A percentile compares a stretch with the other conserved stretches of the same genome.
phyloP scores from a whole-genome alignment of 257 asterid species.

The Mentha longifolia region DNA sequence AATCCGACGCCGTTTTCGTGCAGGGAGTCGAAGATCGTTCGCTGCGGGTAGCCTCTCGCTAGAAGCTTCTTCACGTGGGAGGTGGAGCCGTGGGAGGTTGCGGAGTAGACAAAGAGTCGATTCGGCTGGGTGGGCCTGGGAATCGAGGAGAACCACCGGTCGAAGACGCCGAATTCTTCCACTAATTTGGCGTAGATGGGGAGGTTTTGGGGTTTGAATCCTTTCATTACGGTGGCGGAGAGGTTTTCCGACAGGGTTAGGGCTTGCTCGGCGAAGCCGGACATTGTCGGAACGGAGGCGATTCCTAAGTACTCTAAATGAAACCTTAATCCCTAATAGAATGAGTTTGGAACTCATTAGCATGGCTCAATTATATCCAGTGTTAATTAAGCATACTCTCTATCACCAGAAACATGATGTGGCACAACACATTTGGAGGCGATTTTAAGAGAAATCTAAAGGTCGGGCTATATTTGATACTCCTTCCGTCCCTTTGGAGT shows the following conservation, averaged over 20 bases:
- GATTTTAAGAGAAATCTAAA: too few relatives aligned
- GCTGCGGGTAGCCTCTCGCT: conserved; percentile 69
- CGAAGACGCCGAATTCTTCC: conserved; percentile 64
- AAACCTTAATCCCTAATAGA: conserved; percentile 73
- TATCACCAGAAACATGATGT: too few relatives aligned
- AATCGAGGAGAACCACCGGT: conserved; percentile 74
- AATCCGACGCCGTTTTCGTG: conserved; percentile 59
- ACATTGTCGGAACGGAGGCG: conserved; percentile 62
- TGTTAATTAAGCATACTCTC: too few relatives aligned
- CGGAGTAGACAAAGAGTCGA: conserved; percentile 71
- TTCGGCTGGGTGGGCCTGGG: conserved; percentile 95
- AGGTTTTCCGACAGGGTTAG: conserved; percentile 45
- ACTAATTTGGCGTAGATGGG: conserved; percentile 58
- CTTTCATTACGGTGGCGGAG: conserved; percentile 73
- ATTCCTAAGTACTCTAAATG: conserved; percentile 73
- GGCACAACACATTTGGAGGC: too few relatives aligned
- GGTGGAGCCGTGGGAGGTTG: conserved; percentile 85
- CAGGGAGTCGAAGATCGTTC: conserved; percentile 70
- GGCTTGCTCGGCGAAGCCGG: conserved; percentile 90
- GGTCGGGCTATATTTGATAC: background rate
- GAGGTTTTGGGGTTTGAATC: conserved; percentile 63
- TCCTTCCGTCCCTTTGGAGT: too few relatives aligned
- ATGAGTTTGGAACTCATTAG: background rate
- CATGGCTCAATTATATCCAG: background rate
- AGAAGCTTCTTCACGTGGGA: conserved; percentile 60